phyloP scores from a whole-genome alignment of 164 flowering plant species.

The Pachysandra terminalis region DNA sequence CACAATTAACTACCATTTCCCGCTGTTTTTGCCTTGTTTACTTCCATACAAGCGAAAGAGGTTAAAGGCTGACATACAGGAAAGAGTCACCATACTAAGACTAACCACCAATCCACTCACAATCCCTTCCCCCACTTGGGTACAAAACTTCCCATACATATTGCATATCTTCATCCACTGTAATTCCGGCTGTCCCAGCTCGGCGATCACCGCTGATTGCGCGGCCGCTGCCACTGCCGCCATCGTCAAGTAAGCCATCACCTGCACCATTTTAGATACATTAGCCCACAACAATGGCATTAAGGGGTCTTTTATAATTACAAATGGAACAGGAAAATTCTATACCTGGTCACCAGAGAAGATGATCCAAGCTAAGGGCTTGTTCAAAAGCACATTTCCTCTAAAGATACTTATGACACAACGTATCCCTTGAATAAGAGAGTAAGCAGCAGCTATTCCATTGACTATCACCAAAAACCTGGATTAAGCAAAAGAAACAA shows the following conservation, averaged over 20 bases:
- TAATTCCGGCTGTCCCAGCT: constrained; percentile 67
- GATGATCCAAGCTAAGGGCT: constrained; percentile 85
- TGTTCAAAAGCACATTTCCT: constrained; percentile 74
- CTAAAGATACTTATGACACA: constrained; percentile 64
- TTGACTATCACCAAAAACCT: constrained; percentile 84
- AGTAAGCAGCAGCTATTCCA: constrained; percentile 77
- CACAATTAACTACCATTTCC: constrained; percentile 37
- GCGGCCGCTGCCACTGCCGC: constrained; percentile 74
- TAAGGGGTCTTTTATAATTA: too few relatives aligned
- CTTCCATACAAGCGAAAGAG: constrained; percentile 84
- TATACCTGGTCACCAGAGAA: constrained; percentile 96
- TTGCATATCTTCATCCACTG: constrained; percentile 90
- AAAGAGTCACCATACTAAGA: constrained; percentile 49
- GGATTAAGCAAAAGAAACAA: not conserved
- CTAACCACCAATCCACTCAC: constrained; percentile 53
- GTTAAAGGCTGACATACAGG: constrained; percentile 81
- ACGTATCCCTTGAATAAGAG: constrained; percentile 69
- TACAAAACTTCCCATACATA: constrained; percentile 81
- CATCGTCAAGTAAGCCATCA: constrained; percentile 66
- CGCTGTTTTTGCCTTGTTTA: constrained; percentile 41
- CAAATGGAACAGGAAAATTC: not conserved
- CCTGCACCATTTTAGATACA: constrained; percentile 28
- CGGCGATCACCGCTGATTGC: constrained; percentile 61
- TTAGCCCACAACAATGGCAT: too few relatives aligned
- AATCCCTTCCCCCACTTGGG: constrained; percentile 84